Percentiles rank a stretch among this genome's conserved stretches.
These are phyloP conservation scores for Ophiostoma sp. DNA, from an alignment of 2,329 filamentous ascomycete genomes.

Conservation along the genomic window DNA sequence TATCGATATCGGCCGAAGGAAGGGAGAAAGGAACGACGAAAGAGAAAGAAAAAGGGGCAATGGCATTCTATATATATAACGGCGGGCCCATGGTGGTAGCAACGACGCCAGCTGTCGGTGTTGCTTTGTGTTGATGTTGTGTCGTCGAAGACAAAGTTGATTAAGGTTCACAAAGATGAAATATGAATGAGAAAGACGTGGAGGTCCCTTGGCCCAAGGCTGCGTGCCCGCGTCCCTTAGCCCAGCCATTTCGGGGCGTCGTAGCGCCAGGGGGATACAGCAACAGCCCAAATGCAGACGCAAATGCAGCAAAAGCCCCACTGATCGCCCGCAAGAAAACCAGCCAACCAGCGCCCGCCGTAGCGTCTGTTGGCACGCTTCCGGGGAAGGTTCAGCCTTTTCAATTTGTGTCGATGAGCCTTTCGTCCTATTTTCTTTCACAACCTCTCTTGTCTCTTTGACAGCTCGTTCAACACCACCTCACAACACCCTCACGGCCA, in stretches of 20 bases:
- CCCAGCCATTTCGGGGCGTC: neutral
- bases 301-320: neutral
- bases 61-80: neutral
- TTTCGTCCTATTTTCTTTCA: neutral
- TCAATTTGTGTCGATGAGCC: neutral
- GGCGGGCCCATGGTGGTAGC: neutral
- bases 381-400: neutral
- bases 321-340: neutral
- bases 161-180: neutral
- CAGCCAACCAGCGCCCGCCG: constrained; percentile 9
- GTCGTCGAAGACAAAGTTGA: neutral
- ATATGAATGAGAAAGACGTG: neutral
- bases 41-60: neutral
- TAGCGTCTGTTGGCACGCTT: neutral
- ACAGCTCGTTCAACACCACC: neutral
- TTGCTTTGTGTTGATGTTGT: neutral
- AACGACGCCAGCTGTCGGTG: neutral
- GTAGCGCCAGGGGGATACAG: neutral
- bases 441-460: neutral
- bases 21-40: too few relatives aligned
- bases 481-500: neutral
- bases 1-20: neutral
- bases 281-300: neutral
- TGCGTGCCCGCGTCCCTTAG: neutral
- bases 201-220: neutral